Conservation (phyloP, 225 moss, liverwort and hornwort species). For the Ulota crispa region DNA sequence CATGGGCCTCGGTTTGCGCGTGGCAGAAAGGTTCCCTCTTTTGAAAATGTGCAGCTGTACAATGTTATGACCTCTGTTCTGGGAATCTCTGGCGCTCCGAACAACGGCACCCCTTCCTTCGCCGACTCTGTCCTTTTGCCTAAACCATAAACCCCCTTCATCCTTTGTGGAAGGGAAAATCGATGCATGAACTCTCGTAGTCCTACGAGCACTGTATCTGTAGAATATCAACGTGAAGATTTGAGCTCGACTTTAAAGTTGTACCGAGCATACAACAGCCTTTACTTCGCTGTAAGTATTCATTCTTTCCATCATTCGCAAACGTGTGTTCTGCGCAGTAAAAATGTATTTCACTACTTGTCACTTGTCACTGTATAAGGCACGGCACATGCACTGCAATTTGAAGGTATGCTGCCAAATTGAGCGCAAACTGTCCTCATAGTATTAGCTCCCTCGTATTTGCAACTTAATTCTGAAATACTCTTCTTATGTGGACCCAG, state of each 20-base stretch:
- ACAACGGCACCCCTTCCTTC: slow-evolving; percentile 54
- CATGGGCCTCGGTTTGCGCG: slow-evolving; percentile 55
- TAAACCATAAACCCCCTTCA: slow-evolving; percentile 15
- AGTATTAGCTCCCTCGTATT: not conserved
- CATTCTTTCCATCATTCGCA: slow-evolving; percentile 19
- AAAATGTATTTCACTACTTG: not conserved
- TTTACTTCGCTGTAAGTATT: slow-evolving; percentile 16
- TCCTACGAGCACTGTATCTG: not conserved
- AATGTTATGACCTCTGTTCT: slow-evolving; percentile 55
- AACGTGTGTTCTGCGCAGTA: not conserved
- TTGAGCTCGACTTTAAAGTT: not conserved
- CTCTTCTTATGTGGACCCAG: not conserved
- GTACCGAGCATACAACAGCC: not conserved
- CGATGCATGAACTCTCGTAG: not conserved
- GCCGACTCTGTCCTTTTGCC: slow-evolving; percentile 42
- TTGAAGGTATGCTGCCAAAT: not conserved
- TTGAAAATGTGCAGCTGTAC: slow-evolving; percentile 59
- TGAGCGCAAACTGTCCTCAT: not conserved
- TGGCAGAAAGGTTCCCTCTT: slow-evolving; percentile 51
- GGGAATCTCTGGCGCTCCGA: slow-evolving; percentile 42
- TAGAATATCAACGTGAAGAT: not conserved
- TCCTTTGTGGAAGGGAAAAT: not conserved
- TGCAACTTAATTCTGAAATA: not conserved
- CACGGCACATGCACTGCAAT: not conserved
- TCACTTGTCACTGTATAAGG: not conserved